phyloP scores from a whole-genome alignment of 2,329 filamentous ascomycete species.

The Dendrostoma leiphaemia region DNA sequence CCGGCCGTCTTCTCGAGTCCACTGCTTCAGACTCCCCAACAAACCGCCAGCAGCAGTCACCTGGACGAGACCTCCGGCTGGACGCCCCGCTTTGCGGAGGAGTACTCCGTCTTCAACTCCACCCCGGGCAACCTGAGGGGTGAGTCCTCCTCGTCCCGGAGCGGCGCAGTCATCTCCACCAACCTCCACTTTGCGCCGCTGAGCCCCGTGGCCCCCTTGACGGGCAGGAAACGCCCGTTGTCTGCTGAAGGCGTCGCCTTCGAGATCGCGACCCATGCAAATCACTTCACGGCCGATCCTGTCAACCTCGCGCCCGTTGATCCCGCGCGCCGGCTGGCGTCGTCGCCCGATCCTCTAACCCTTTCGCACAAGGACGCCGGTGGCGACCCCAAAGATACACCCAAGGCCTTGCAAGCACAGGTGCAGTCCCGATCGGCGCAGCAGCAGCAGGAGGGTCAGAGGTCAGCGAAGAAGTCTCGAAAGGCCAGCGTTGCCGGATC shows the following conservation, averaged over 20 bases:
- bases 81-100: conserved; percentile 63
- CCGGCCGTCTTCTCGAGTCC: conserved; percentile 53
- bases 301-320: conserved; percentile 59
- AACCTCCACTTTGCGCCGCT: conserved; percentile 38
- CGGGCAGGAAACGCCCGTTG: conserved; percentile 48
- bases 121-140: conserved; percentile 58
- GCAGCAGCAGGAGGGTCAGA: conserved; percentile 23
- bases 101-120: conserved; percentile 65
- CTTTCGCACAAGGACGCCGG: conserved; percentile 24
- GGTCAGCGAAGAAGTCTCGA: conserved; percentile 44
- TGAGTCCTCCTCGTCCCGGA: conserved; percentile 22
- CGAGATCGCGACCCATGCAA: conserved; percentile 60
- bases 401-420: conserved; percentile 21
- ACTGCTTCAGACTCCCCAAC: conserved; percentile 56
- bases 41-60: conserved; percentile 41
- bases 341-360: conserved; percentile 50
- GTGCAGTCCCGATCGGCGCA: conserved; percentile 20
- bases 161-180: conserved; percentile 45
- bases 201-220: conserved; percentile 33
- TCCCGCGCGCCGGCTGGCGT: conserved; percentile 55
- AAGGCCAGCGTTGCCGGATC: conserved; percentile 30
- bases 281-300: conserved; percentile 55
- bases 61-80: conserved; percentile 47
- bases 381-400: not conserved
- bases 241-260: conserved; percentile 47